These are phyloP conservation scores for Aspergillus awamori DNA, from an alignment of 2,329 filamentous ascomycete species.

Conservation along the genomic window DNA sequence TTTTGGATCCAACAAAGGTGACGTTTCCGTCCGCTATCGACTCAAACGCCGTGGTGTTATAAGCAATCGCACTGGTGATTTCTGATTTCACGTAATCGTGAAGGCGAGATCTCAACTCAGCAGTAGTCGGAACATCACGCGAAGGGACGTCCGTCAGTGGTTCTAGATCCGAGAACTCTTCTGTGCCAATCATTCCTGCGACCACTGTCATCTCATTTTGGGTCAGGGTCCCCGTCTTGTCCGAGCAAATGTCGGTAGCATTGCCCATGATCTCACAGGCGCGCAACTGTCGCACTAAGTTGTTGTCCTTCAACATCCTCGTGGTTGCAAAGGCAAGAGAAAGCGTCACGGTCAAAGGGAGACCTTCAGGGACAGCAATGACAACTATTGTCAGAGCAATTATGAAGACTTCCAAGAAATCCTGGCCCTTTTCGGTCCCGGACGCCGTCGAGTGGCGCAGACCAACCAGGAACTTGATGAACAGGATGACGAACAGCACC, in stretches of 20 bases:
- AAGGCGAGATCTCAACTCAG: slow-evolving; percentile 26
- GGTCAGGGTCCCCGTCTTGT: slow-evolving; percentile 65
- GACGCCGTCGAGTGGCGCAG: slow-evolving; percentile 52
- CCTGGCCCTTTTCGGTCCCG: slow-evolving; percentile 55
- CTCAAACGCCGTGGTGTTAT: slow-evolving; percentile 69
- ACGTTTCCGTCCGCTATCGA: slow-evolving; percentile 65
- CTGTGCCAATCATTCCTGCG: slow-evolving; percentile 37
- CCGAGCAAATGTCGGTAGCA: slow-evolving; percentile 61
- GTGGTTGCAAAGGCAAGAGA: slow-evolving; percentile 63
- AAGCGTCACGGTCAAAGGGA: slow-evolving; percentile 60
- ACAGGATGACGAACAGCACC: slow-evolving; percentile 68
- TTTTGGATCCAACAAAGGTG: slow-evolving; percentile 73
- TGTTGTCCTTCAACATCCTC: slow-evolving; percentile 62
- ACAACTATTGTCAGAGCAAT: slow-evolving; percentile 59
- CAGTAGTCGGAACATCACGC: slow-evolving; percentile 20
- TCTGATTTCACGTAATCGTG: not conserved
- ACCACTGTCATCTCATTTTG: slow-evolving; percentile 63
- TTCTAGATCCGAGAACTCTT: not conserved
- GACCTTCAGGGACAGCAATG: slow-evolving; percentile 59
- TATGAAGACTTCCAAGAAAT: slow-evolving; percentile 57
- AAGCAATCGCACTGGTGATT: not conserved
- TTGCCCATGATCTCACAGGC: slow-evolving; percentile 65
- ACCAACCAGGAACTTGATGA: slow-evolving; percentile 70
- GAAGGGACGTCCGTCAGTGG: not conserved
- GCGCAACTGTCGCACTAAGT: slow-evolving; percentile 57